A percentile compares a stretch with the other conserved stretches of the same genome.
Conservation (phyloP, 495 filamentous ascomycete species). For the Tuber indicum region DNA sequence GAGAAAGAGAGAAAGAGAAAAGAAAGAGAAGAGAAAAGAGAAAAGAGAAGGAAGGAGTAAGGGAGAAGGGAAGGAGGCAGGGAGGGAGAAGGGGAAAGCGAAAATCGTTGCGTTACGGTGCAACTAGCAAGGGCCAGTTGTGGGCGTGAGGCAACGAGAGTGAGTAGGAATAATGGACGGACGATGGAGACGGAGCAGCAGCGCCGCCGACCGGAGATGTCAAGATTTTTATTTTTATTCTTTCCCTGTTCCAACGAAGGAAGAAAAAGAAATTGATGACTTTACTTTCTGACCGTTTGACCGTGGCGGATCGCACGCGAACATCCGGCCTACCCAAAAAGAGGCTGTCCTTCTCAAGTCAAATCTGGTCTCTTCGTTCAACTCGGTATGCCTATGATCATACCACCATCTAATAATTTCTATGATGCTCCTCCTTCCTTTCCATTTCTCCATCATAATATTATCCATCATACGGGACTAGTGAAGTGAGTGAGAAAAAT, state of each 20-base stretch:
- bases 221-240: constrained; percentile 27
- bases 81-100: background rate
- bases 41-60: too few relatives aligned
- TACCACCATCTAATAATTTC: background rate
- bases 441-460: background rate
- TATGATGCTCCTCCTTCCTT: background rate
- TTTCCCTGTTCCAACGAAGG: background rate
- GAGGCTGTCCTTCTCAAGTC: background rate
- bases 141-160: constrained; percentile 6
- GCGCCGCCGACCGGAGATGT: constrained; percentile 29
- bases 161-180: background rate
- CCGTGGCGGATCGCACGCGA: background rate
- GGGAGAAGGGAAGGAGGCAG: constrained; percentile 9
- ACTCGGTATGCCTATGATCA: background rate
- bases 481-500: background rate
- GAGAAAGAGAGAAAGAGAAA: constrained; percentile 4
- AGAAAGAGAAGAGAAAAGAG: background rate
- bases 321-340: background rate
- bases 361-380: background rate
- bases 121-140: constrained; percentile 4
- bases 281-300: constrained; percentile 7
- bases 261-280: constrained; percentile 29
- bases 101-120: background rate
- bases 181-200: constrained; percentile 25
- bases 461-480: background rate